A percentile compares a stretch with the other conserved stretches of the same genome.
Conservation (phyloP, 768 basidiomycete genomes). For the Lentinula edodes region DNA sequence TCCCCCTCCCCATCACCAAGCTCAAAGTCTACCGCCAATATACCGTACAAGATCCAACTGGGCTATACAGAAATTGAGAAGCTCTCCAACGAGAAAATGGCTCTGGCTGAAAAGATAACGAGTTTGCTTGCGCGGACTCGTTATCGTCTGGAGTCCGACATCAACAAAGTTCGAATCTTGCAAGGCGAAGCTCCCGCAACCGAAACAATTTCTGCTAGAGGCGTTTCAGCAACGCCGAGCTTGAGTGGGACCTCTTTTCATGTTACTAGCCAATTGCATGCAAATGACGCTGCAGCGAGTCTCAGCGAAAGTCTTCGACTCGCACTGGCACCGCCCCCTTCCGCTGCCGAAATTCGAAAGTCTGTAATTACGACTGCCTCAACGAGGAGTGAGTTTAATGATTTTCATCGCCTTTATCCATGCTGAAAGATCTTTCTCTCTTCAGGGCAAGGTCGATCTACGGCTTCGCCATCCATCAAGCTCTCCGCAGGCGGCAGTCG, state of each 20-base stretch:
- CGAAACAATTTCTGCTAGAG: neutral
- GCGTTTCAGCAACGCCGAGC: neutral
- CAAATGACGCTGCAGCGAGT: neutral
- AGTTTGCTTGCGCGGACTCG: slow-evolving; percentile 43
- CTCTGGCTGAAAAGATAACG: slow-evolving; percentile 40
- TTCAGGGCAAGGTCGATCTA: neutral
- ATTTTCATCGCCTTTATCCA: neutral
- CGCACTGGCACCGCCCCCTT: neutral
- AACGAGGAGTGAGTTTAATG: slow-evolving; percentile 32
- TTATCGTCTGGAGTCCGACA: slow-evolving; percentile 45
- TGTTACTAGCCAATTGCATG: neutral
- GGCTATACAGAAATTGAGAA: slow-evolving; percentile 41
- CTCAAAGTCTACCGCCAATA: slow-evolving; percentile 24
- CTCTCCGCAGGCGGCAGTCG: slow-evolving; percentile 21
- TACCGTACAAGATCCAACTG: slow-evolving; percentile 36
- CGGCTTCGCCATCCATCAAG: slow-evolving; percentile 35
- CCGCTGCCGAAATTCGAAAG: slow-evolving; percentile 8
- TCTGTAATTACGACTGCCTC: slow-evolving; percentile 21
- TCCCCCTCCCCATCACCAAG: slow-evolving; percentile 30
- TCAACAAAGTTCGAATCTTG: slow-evolving; percentile 38
- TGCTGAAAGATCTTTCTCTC: neutral
- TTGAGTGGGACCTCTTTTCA: neutral
- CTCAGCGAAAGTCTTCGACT: slow-evolving; percentile 1
- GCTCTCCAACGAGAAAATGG: slow-evolving; percentile 41
- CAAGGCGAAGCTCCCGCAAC: slow-evolving; percentile 35